These are phyloP conservation scores for Citrus inodora DNA, from an alignment of 345 rosid species.

Conservation along the genomic window DNA sequence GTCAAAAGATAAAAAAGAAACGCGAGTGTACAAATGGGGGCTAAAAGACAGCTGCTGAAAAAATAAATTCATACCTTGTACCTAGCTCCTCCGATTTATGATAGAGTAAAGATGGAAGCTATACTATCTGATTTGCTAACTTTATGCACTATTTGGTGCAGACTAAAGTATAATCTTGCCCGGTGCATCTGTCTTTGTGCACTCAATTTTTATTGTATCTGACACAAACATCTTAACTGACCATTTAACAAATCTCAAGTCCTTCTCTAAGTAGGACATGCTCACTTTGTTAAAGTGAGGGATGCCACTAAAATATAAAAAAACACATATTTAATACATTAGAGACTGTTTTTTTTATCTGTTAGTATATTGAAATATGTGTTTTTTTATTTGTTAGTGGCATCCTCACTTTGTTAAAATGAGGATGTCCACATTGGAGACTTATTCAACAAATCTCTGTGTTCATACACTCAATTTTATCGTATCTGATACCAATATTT, in stretches of 20 bases:
- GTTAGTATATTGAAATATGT: too few relatives aligned
- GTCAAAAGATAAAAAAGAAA: background rate
- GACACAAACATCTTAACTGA: background rate
- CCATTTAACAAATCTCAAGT: background rate
- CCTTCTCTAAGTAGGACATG: too few relatives aligned
- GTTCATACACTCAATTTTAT: background rate
- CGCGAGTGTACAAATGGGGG: background rate
- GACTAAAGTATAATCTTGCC: background rate
- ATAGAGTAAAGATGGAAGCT: background rate
- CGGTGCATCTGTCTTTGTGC: background rate
- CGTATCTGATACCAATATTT: background rate
- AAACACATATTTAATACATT: too few relatives aligned
- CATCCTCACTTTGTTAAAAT: too few relatives aligned
- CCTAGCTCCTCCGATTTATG: background rate
- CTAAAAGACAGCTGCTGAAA: background rate
- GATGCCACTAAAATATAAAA: too few relatives aligned
- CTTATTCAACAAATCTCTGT: background rate
- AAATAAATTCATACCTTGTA: background rate
- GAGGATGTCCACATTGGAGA: too few relatives aligned
- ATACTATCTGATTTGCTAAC: background rate
- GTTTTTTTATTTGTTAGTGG: too few relatives aligned
- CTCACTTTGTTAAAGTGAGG: accelerated
- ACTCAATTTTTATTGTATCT: background rate
- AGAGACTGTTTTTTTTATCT: too few relatives aligned
- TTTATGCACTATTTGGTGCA: background rate